Percentiles rank a stretch among this genome's conserved stretches.
phyloP scores from a whole-genome alignment of 2,329 filamentous ascomycete species.

The Talaromyces rugulosus region DNA sequence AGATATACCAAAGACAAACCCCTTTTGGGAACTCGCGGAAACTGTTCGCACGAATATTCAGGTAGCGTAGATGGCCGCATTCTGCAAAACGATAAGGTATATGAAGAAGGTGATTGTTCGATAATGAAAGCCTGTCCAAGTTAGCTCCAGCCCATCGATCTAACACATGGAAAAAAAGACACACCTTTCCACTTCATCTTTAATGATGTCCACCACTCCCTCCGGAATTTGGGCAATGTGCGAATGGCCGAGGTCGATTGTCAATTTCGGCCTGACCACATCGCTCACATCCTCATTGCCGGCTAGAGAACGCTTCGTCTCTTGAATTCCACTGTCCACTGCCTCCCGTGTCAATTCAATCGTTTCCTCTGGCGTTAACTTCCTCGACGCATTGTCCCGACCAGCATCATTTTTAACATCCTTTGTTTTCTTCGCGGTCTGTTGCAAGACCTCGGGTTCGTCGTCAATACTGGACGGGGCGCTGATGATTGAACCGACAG shows the following conservation, averaged over 20 bases:
- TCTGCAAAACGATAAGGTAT: slow-evolving; percentile 47
- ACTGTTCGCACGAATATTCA: slow-evolving; percentile 47
- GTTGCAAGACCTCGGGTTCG: slow-evolving; percentile 16
- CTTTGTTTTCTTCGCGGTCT: slow-evolving; percentile 19
- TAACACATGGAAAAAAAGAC: background rate
- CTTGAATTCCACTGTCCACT: slow-evolving; percentile 45
- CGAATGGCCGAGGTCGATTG: slow-evolving; percentile 49
- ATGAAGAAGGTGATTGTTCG: slow-evolving; percentile 49
- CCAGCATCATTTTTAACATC: slow-evolving; percentile 13
- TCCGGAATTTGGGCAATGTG: slow-evolving; percentile 47
- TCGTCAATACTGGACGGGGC: slow-evolving; percentile 26
- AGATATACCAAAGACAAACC: slow-evolving; percentile 42
- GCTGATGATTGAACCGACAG: slow-evolving; percentile 21
- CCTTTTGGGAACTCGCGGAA: slow-evolving; percentile 60
- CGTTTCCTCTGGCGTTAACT: slow-evolving; percentile 41
- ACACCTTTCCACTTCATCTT: slow-evolving; percentile 50
- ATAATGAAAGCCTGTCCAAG: slow-evolving; percentile 42
- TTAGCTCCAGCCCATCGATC: slow-evolving; percentile 1
- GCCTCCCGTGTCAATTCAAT: slow-evolving; percentile 42
- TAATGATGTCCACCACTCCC: slow-evolving; percentile 49
- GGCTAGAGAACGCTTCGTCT: slow-evolving; percentile 44
- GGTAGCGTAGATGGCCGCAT: slow-evolving; percentile 46
- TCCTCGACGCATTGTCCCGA: slow-evolving; percentile 20
- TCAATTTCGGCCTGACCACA: slow-evolving; percentile 46
- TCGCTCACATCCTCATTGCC: slow-evolving; percentile 43